Base-by-base conservation (phyloP, 2,329 filamentous ascomycete species). In the Periconia macrospinosa region DNA sequence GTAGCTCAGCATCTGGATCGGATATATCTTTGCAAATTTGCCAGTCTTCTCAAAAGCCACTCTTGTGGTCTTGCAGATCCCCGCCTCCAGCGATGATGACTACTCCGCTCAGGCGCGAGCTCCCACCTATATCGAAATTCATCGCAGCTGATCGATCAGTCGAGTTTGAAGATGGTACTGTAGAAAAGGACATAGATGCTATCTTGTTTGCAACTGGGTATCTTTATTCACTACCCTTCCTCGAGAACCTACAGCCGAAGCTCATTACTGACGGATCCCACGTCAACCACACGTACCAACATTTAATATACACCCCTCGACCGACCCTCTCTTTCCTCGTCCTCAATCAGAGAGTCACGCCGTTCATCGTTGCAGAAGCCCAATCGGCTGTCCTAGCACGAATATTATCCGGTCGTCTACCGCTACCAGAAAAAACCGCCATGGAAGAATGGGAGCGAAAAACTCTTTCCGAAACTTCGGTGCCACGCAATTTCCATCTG, bases 191-290 rank as follows among this genome's bases (percentile, higher is more conserved):
- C 33, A 74, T 97, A 52, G 92, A 97, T 65, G 83, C 85, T 1
- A 77, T 97, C 6, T 70, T 97, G 27, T 97, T 93, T 73, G 92
- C 90, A 70, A 97, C 93, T 0, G 93, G 93, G 0, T 97, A 95
- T 66, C 83, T 96, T 52, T 96, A 90, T 74, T 86, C 87, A 6
- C 89, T 89, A 53, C 91, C 92, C 0, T 97, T 96, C 66, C 69
- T 87, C 0, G 63, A 81, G 2, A 52, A 90, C 2, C 66, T 84
- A 2, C 50, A 72, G 1, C 81, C 85, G 0, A 78, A 83, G 0
- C 69, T 91, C 1, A 80, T 92, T 51, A 86, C 83, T 0, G 83
- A 86, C 50, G 92, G 92, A 1, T 82, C 81, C 33, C 83, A 89
- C 27, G 86, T 92, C 1, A 79, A 86, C 56, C 85, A 88, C 33